Percentiles rank a stretch among this genome's conserved stretches.
Conservation (phyloP, 306 rosid species). For the Lagenaria siceraria region DNA sequence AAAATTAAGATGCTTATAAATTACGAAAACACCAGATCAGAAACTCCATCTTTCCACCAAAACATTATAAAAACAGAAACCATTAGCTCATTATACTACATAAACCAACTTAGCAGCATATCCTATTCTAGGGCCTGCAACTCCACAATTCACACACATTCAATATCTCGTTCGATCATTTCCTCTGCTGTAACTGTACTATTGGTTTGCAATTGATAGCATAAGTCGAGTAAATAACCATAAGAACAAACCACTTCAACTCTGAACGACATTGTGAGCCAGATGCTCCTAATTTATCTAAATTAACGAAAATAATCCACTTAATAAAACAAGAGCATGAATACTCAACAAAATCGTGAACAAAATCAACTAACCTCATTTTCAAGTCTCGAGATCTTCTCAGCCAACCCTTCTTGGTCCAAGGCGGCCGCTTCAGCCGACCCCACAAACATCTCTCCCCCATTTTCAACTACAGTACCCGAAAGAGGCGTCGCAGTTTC, state of each 20-base stretch:
- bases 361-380: slow-evolving; percentile 54
- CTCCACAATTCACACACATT: neutral
- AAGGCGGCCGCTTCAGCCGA: slow-evolving; percentile 21
- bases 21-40: neutral
- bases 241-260: neutral
- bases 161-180: neutral
- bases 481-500: slow-evolving; percentile 27
- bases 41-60: neutral
- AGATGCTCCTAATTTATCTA: neutral
- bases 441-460: slow-evolving; percentile 28
- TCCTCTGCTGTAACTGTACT: neutral
- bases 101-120: neutral
- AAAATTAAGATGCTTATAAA: neutral
- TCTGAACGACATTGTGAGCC: neutral
- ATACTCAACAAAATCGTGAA: neutral
- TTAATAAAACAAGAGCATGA: neutral
- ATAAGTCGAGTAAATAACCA: neutral
- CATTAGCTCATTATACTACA: neutral
- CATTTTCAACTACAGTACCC: slow-evolving; percentile 39
- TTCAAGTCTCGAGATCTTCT: slow-evolving; percentile 46
- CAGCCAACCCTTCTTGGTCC: slow-evolving; percentile 36
- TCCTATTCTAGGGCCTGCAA: neutral
- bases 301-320: neutral
- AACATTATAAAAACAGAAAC: neutral
- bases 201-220: neutral